Base-by-base conservation (phyloP, 2,329 filamentous ascomycete species). In the Phialophora tarda region DNA sequence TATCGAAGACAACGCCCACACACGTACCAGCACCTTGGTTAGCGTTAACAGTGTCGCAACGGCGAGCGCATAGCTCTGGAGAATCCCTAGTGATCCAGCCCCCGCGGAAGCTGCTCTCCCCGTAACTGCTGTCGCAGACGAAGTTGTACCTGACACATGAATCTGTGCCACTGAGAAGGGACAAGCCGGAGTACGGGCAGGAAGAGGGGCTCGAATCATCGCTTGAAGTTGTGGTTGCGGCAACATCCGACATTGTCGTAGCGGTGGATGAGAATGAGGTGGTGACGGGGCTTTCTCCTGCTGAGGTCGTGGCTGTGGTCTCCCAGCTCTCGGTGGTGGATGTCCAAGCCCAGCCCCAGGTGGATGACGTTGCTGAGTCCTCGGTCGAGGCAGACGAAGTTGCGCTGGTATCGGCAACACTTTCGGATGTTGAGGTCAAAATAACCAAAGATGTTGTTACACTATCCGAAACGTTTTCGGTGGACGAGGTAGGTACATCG, bases 91-190 rank as follows among this genome's bases (percentile, higher is more conserved):
- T 61, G 3, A 61, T 55, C 34, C 34, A 28, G 41, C 38, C 30
- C 28, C 77, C 11, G 82, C 63, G 11, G 78, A 75, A 26, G 79
- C 80, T 21, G 77, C 80, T 78, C 57, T 84, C 85, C 54, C 81
- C 85, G 65, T 88, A 76, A 62, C 82, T 81, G 41, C 79, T 80
- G 24, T 77, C 80, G 73, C 81, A 81, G 32, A 74, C 66, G 67
- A 79, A 68, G 24, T 61, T 60, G 59, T 71, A 71, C 30, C n/a
- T 53, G 32, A 54, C 63, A 34, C 66, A 68, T 23, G 38, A 26
- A n/a, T 59, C 41, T 10, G 32, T 38, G 30, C 23, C 41, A 32
- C 55, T 60, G 28, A 50, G 28, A 41, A 59, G 26, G 50, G 26
- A 38, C 38, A 54, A 17, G 14, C 28, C 58, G 10, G 26, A 41